These are phyloP conservation scores for Starmerella khaoyaiensis DNA, from an alignment of 805 yeast genomes.

Conservation along the genomic window DNA sequence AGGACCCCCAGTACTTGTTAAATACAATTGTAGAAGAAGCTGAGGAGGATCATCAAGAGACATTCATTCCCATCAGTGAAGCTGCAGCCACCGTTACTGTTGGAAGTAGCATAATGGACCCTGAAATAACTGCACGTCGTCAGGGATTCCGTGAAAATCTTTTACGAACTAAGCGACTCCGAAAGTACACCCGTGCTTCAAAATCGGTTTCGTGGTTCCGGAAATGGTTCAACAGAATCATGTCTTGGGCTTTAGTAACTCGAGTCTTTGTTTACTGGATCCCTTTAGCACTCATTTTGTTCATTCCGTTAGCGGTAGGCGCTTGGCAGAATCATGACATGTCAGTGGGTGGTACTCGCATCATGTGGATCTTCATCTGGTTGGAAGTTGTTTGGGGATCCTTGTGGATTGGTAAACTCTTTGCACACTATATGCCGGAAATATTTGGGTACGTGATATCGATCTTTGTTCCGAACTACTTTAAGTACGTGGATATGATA, in stretches of 20 bases:
- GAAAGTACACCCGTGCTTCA: constrained; percentile 15
- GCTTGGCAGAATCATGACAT: constrained; percentile 27
- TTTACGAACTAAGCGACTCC: constrained; percentile 17
- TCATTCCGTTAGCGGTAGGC: constrained; percentile 30
- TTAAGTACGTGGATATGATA: constrained; percentile 25
- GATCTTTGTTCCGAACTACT: constrained; percentile 26
- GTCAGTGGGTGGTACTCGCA: constrained; percentile 26
- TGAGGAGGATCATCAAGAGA: constrained; percentile 9
- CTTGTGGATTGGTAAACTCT: constrained; percentile 25
- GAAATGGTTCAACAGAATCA: constrained; percentile 12
- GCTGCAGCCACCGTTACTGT: constrained; percentile 16
- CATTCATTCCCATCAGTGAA: constrained; percentile 16
- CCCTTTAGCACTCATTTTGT: constrained; percentile 29
- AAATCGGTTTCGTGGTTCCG: constrained; percentile 14
- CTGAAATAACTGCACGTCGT: constrained; percentile 2
- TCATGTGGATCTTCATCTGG: constrained; percentile 33
- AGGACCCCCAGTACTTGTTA: constrained; percentile 19
- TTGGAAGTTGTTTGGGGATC: constrained; percentile 32
- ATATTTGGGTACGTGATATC: constrained; percentile 24
- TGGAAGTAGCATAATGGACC: not conserved
- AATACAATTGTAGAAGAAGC: constrained; percentile 21
- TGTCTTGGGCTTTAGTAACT: constrained; percentile 22
- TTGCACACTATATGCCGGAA: constrained; percentile 28
- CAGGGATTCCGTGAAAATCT: constrained; percentile 20
- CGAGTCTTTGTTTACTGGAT: constrained; percentile 29